phyloP scores from a whole-genome alignment of 306 rosid species.

The Castanea mollissima region DNA sequence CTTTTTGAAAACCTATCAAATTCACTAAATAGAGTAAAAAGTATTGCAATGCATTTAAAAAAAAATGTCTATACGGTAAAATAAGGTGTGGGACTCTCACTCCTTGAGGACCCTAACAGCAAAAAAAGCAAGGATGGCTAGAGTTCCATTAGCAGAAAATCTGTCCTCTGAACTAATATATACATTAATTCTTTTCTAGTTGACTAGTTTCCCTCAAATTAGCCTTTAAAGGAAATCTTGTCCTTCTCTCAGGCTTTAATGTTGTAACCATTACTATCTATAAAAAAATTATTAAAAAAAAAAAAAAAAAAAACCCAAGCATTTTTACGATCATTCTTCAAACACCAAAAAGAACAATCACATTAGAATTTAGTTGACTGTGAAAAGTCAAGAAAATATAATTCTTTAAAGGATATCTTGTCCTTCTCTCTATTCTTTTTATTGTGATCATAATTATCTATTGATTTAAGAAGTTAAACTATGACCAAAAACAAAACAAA shows the following conservation, averaged over 20 bases:
- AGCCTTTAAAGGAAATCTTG: not conserved
- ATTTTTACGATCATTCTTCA: too few relatives aligned
- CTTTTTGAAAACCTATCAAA: conserved; percentile 65
- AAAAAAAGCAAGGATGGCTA: not conserved
- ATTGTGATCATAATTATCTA: not conserved
- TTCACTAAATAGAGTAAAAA: conserved; percentile 16
- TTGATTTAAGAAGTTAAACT: not conserved
- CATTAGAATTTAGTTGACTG: too few relatives aligned
- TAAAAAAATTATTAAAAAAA: too few relatives aligned
- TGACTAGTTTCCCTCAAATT: not conserved
- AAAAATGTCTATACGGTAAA: not conserved
- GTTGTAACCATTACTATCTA: not conserved
- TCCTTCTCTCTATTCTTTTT: not conserved
- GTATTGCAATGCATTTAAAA: not conserved
- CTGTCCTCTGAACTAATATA: not conserved
- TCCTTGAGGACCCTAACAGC: not conserved
- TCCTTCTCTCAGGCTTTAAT: not conserved
- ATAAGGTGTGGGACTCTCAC: not conserved
- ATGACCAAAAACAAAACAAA: not conserved
- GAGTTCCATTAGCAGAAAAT: not conserved
- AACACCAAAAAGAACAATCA: too few relatives aligned
- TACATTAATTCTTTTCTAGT: not conserved
- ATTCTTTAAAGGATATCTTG: not conserved
- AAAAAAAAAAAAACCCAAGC: too few relatives aligned
- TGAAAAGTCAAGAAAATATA: too few relatives aligned